Evolutionary conservation across 2,329 filamentous ascomycete genomes (phyloP).

Genomic region (Xylaria sp.): DNA sequence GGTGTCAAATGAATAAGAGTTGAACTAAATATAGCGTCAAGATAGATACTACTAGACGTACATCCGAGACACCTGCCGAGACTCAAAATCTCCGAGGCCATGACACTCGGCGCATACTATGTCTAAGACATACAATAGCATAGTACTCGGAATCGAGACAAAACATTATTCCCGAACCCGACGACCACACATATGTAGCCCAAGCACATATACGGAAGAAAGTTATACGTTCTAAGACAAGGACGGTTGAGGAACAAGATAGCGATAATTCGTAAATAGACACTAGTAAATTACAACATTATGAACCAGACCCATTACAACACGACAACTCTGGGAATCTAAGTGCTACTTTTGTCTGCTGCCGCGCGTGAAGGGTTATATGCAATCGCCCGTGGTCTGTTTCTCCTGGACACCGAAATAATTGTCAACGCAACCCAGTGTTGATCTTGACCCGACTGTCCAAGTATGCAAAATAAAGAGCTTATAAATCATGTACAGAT

Average conservation of each 20-base stretch:
- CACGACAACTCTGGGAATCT: constrained; percentile 42
- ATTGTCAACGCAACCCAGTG: constrained; percentile 7
- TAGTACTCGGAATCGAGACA: not conserved
- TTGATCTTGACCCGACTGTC: constrained; percentile 27
- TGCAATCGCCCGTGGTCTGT: constrained; percentile 34
- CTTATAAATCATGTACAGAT: constrained; percentile 39
- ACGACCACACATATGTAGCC: not conserved
- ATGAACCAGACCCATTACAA: constrained; percentile 54
- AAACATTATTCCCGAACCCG: not conserved
- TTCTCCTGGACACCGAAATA: constrained; percentile 27
- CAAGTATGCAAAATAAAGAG: constrained; percentile 37
- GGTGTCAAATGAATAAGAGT: not conserved
- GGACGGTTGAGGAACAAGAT: constrained; percentile 23
- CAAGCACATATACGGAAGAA: not conserved
- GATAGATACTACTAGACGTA: not conserved
- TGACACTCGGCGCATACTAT: not conserved
- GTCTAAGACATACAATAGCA: constrained; percentile 8
- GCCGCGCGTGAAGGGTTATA: constrained; percentile 30
- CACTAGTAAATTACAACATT: constrained; percentile 60
- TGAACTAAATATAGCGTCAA: not conserved
- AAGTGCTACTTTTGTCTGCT: constrained; percentile 43
- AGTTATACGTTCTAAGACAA: not conserved
- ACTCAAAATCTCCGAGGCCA: not conserved
- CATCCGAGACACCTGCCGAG: not conserved
- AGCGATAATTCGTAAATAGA: constrained; percentile 48